These are phyloP conservation scores for Thermothelomyces thermophilus DNA, from an alignment of 2,329 filamentous ascomycete genomes.

Conservation along the genomic window DNA sequence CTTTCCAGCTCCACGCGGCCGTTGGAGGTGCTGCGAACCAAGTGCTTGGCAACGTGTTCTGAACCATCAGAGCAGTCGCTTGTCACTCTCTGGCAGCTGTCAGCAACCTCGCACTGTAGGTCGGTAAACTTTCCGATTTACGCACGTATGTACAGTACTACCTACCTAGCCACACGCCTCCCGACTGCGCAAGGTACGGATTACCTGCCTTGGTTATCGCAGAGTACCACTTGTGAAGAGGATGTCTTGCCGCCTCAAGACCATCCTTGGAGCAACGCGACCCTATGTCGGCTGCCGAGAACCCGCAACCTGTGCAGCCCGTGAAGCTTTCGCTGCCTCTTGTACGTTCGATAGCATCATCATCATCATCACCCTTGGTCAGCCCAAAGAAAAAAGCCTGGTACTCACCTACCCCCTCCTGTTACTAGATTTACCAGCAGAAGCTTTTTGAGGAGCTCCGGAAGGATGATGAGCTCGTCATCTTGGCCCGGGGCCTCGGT, in stretches of 20 bases:
- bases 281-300: slow-evolving; percentile 48
- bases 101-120: neutral
- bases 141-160: too few species aligned
- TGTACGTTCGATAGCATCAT: slow-evolving; percentile 39
- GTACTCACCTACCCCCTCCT: neutral
- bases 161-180: neutral
- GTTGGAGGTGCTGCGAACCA: neutral
- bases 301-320: slow-evolving; percentile 45
- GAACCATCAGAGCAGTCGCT: neutral
- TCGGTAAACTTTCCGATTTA: too few species aligned
- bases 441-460: slow-evolving; percentile 87
- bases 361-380: too few species aligned
- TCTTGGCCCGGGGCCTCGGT: slow-evolving; percentile 86
- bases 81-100: neutral
- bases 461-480: slow-evolving; percentile 84
- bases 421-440: slow-evolving; percentile 75
- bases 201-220: neutral
- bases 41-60: neutral
- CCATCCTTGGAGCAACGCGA: slow-evolving; percentile 16
- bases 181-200: too few species aligned
- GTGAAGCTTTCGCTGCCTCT: slow-evolving; percentile 77
- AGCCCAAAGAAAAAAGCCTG: neutral
- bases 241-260: neutral
- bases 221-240: neutral
- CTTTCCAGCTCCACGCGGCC: neutral